These are phyloP conservation scores for Gamarada debralockiae DNA, from an alignment of 495 filamentous ascomycete genomes.

Conservation along the genomic window DNA sequence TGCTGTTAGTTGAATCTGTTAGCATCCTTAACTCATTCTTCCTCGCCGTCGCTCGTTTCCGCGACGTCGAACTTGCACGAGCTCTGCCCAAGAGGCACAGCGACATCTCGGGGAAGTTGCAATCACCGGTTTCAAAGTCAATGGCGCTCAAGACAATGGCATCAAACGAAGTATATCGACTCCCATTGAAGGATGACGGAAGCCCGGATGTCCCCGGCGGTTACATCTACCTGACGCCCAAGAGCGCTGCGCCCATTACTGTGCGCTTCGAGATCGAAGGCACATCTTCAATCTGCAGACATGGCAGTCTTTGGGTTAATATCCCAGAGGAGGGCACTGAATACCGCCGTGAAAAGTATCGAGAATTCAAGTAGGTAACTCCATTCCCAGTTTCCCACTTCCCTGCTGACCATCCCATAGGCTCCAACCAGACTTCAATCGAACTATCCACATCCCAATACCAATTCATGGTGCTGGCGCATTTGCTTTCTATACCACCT, in stretches of 20 bases:
- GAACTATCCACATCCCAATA: conserved; percentile 82
- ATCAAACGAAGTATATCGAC: conserved; percentile 70
- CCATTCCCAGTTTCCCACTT: not conserved
- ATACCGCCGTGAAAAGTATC: conserved; percentile 74
- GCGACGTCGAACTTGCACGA: not conserved
- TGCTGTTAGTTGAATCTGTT: too few relatives aligned
- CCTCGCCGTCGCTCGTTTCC: not conserved
- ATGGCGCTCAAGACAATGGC: conserved; percentile 50
- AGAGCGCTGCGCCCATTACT: conserved; percentile 62
- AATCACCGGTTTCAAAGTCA: not conserved
- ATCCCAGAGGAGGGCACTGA: conserved; percentile 70
- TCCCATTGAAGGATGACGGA: conserved; percentile 88
- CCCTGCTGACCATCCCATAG: conserved; percentile 4
- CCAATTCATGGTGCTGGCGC: conserved; percentile 80
- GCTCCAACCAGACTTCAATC: conserved; percentile 87
- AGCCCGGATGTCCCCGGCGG: conserved; percentile 84
- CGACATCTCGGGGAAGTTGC: too few relatives aligned
- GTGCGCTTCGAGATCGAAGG: conserved; percentile 94
- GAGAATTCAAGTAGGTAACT: conserved; percentile 74
- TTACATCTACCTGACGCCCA: conserved; percentile 88
- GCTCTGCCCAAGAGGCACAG: too few relatives aligned
- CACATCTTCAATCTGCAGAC: conserved; percentile 88
- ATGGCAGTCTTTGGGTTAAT: conserved; percentile 95
- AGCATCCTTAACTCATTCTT: not conserved
- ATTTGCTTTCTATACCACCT: conserved; percentile 95